A percentile compares a stretch with the other conserved stretches of the same genome.
Evolutionary conservation across 805 yeast genomes (phyloP).

Genomic region (Danielozyma ontarioensis): DNA sequence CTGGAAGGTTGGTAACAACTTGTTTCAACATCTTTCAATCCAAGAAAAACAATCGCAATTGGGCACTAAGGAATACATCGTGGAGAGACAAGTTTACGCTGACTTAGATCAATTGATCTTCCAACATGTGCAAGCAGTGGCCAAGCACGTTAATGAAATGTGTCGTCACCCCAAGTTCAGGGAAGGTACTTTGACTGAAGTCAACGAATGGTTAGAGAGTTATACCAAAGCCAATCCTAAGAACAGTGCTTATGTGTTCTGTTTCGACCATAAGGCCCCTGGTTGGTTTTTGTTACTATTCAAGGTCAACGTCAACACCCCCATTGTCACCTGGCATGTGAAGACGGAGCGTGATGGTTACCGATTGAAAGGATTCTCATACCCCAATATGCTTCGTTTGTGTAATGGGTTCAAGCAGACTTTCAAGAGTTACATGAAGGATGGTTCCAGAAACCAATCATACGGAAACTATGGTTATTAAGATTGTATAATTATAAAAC

Average conservation of each 20-base stretch:
- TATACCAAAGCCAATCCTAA: constrained; percentile 89
- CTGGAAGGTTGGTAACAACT: constrained; percentile 89
- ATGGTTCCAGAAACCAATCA: neutral
- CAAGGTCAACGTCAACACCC: constrained; percentile 68
- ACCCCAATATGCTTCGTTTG: constrained; percentile 83
- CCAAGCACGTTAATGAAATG: constrained; percentile 80
- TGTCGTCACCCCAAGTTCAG: constrained; percentile 83
- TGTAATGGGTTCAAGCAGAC: constrained; percentile 92
- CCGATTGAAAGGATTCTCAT: constrained; percentile 69
- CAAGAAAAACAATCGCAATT: constrained; percentile 66
- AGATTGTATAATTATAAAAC: too few relatives aligned
- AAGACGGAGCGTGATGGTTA: constrained; percentile 86
- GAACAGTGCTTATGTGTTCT: constrained; percentile 85
- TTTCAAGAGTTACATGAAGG: constrained; percentile 28
- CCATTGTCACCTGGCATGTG: constrained; percentile 82
- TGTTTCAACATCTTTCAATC: constrained; percentile 89
- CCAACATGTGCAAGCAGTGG: constrained; percentile 78
- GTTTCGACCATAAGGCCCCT: constrained; percentile 84
- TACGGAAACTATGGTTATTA: neutral
- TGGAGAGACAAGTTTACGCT: constrained; percentile 66
- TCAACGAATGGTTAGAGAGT: constrained; percentile 79
- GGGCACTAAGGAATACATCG: constrained; percentile 48
- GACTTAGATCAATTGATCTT: constrained; percentile 93
- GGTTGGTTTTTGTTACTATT: constrained; percentile 91
- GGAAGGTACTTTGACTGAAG: constrained; percentile 72